phyloP scores from a whole-genome alignment of 192 early-diverging fungal genomes.

The Dissophora globulifera region DNA sequence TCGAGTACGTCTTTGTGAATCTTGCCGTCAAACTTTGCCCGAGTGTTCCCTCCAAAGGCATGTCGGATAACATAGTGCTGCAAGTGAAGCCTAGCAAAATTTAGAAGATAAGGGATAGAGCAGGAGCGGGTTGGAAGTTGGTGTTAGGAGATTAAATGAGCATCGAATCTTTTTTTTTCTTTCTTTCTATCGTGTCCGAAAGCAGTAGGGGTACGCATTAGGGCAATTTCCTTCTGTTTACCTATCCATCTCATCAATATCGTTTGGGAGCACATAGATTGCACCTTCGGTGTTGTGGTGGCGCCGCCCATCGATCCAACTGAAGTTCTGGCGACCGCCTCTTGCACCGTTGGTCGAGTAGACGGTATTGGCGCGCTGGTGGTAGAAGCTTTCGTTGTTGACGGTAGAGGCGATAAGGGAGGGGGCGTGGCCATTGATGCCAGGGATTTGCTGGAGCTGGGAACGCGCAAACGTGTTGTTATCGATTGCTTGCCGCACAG shows the following conservation, averaged over 20 bases:
- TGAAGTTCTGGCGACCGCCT: constrained; percentile 26
- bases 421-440: constrained; percentile 34
- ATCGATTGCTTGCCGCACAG: constrained; percentile 31
- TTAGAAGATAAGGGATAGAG: no score
- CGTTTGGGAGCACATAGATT: constrained; percentile 60
- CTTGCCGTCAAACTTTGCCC: constrained; percentile 48
- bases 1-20: constrained; percentile 51
- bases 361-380: constrained; percentile 24
- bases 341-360: constrained; percentile 16
- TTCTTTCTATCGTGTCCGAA: no score
- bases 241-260: constrained; percentile 60
- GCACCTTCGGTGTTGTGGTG: constrained; percentile 51
- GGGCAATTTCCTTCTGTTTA: no score
- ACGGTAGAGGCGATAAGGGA: constrained; percentile 43
- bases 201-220: no score
- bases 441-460: constrained; percentile 39
- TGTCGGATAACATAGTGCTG: constrained; percentile 51
- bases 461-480: constrained; percentile 19
- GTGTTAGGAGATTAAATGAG: no score
- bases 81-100: constrained; percentile 47
- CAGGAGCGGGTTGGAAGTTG: no score
- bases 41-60: constrained; percentile 42
- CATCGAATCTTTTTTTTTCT: no score
- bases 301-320: constrained; percentile 54
- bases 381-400: constrained; percentile 53